phyloP scores from a whole-genome alignment of 805 yeast species.

The Metschnikowia bowlesiae region DNA sequence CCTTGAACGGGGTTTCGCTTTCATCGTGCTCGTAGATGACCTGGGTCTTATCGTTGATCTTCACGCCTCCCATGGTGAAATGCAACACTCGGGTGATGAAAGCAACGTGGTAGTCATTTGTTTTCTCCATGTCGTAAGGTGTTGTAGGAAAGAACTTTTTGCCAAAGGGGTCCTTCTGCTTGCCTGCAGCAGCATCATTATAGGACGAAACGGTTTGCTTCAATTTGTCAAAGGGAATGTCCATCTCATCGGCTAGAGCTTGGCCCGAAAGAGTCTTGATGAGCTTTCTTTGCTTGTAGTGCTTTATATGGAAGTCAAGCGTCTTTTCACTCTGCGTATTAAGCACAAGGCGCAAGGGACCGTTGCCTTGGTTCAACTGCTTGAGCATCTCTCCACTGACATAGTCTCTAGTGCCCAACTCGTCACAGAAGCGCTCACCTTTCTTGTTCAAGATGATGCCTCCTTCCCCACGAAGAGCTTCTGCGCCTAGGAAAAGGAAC shows the following conservation, averaged over 20 bases:
- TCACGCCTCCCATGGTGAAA: constrained; percentile 69
- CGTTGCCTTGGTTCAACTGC: constrained; percentile 33
- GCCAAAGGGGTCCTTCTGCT: constrained; percentile 37
- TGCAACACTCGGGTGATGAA: constrained; percentile 56
- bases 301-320: constrained; percentile 50
- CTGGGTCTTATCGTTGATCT: constrained; percentile 44
- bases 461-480: constrained; percentile 63
- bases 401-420: constrained; percentile 55
- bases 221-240: constrained; percentile 27
- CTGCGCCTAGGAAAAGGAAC: constrained; percentile 59
- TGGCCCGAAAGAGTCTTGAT: constrained; percentile 45
- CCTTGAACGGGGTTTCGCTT: constrained; percentile 25
- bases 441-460: constrained; percentile 50
- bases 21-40: constrained; percentile 29
- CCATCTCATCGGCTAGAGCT: constrained; percentile 41
- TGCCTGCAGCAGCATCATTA: constrained; percentile 40
- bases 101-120: constrained; percentile 45
- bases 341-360: constrained; percentile 49
- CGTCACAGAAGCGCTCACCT: constrained; percentile 58
- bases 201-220: constrained; percentile 34
- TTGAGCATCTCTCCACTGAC: constrained; percentile 56
- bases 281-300: constrained; percentile 52
- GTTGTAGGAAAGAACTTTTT: constrained; percentile 47
- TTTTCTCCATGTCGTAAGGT: constrained; percentile 34
- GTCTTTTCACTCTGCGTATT: constrained; percentile 42